Evolutionary conservation across 1,139 yeast genomes (phyloP), one percentile per base, ranked within the genome.

Genomic region (Sugiyamaella novakii): DNA sequence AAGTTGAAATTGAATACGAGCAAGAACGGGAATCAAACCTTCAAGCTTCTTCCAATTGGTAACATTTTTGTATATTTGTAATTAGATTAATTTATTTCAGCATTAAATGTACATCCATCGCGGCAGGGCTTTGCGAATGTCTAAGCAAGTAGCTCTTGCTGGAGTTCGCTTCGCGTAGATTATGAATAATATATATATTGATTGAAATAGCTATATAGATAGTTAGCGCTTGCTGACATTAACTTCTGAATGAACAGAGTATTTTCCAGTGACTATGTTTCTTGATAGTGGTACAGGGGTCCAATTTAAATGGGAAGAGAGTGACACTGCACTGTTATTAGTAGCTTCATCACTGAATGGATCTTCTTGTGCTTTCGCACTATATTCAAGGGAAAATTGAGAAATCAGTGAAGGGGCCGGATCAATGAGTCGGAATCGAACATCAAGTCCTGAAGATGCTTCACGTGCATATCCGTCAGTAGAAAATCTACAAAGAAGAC

Each of bases 1-100:
- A 85, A 69, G 81, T 87, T 41, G 96, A 87, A 67, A 83, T 85
- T 48, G 92, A 84, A 67, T 84, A 87, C 65, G 96, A 87, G 69
- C 83, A 85, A 60, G 95, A 85, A 66, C 47, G 41, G 7, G 47
- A 36, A 31, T 19, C 43, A 11, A 34, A 18, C 25, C 39, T 34
- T 19, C 45, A 31, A 10, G 31, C 31, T 31, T 17, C 34, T 15
- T 19, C 21, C 40, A 36, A 36, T 21, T 39, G 44, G 49, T 45
- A 33, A 44, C 4, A 17, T 14, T 22, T 28, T 6, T 38, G 18
- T 24, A 18, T n/a, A 11, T 35, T 28, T 44, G 31, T 24, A 34
- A 10, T 24, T 47, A 27, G 34, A 25, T 37, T 30, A 39, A 33
- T 31, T 40, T 40, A 39, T 50, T 33, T 38, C 25, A 5, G 25